These are phyloP conservation scores for Coprinopsis marcescibilis DNA, from an alignment of 768 basidiomycete species.

Conservation along the genomic window DNA sequence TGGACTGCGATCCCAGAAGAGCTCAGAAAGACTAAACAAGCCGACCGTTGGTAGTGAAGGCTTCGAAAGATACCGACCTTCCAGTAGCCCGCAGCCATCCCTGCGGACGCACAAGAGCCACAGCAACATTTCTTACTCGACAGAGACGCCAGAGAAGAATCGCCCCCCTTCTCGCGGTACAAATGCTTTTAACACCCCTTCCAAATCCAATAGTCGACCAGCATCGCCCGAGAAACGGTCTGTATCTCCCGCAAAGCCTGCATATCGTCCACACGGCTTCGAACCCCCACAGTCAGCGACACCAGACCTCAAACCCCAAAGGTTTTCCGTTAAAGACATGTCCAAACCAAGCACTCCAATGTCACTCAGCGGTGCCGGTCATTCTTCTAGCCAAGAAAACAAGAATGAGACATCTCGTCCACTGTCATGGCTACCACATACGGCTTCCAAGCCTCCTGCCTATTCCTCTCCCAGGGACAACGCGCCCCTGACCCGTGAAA, in stretches of 20 bases:
- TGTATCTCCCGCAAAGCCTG: slow-evolving; percentile 12
- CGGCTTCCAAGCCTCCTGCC: background rate
- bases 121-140: background rate
- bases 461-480: slow-evolving; percentile 11
- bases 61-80: slow-evolving; percentile 13
- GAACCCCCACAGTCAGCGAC: background rate
- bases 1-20: slow-evolving; percentile 1
- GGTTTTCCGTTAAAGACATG: background rate
- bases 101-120: slow-evolving; percentile 6
- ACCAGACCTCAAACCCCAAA: background rate
- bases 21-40: background rate
- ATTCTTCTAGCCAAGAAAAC: too few relatives aligned
- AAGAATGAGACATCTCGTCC: too few relatives aligned
- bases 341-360: background rate
- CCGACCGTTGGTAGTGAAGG: slow-evolving; percentile 10
- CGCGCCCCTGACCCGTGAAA: slow-evolving; percentile 15
- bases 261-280: background rate
- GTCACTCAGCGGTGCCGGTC: too few relatives aligned
- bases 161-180: slow-evolving; percentile 2
- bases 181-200: background rate
- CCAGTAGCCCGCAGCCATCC: slow-evolving; percentile 1
- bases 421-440: background rate
- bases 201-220: background rate
- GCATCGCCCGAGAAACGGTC: slow-evolving; percentile 7
- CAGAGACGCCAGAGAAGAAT: background rate